A percentile compares a stretch with the other conserved stretches of the same genome.
Conservation (phyloP, 1,284 basidiomycete species). For the Moniliella sp. region DNA sequence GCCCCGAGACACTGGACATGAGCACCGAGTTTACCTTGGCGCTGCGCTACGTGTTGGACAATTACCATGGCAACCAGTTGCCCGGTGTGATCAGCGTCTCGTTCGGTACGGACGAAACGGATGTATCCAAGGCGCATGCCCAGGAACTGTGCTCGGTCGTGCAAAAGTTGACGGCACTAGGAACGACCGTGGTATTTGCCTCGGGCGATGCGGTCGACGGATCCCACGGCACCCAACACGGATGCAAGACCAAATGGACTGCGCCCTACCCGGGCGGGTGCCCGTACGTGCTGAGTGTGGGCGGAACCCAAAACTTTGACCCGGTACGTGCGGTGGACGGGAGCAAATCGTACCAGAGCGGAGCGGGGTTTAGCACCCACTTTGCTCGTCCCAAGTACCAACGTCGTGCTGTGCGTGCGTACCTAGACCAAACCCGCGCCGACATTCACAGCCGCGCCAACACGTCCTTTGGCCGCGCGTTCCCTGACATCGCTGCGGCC, state of each 20-base stretch:
- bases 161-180: conserved; percentile 3
- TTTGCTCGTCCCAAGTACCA: conserved; percentile 45
- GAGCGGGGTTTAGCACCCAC: conserved; percentile 33
- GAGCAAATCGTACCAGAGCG: neutral
- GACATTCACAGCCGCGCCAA: too few relatives aligned
- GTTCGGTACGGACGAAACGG: conserved; percentile 4
- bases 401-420: conserved; percentile 40
- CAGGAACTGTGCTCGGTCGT: conserved; percentile 3
- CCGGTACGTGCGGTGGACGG: neutral
- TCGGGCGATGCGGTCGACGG: neutral
- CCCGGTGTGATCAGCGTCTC: conserved; percentile 3
- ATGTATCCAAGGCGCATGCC: conserved; percentile 3
- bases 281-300: neutral
- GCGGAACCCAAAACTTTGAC: neutral
- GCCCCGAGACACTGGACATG: too few relatives aligned
- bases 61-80: too few relatives aligned
- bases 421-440: too few relatives aligned
- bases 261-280: neutral
- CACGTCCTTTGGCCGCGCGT: neutral
- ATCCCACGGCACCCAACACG: neutral
- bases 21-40: too few relatives aligned
- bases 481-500: too few relatives aligned
- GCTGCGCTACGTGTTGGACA: too few relatives aligned
- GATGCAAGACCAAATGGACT: neutral
- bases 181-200: conserved; percentile 3